Conservation (phyloP, 179 eudicot genomes). For the Pouteria campechiana region DNA sequence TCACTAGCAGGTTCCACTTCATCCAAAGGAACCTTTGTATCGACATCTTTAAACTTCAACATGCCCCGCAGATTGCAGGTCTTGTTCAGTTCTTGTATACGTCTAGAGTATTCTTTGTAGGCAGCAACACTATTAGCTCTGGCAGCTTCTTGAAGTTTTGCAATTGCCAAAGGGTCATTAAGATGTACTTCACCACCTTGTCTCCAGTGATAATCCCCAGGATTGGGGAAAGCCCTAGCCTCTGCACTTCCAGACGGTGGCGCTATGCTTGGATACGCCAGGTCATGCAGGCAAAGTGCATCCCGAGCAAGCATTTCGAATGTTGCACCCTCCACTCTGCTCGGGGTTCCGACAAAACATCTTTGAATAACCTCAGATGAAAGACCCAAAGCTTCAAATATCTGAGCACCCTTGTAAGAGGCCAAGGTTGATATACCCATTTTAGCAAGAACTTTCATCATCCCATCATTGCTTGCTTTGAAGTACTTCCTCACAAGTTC, state of each 20-base stretch:
- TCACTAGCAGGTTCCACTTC: constrained; percentile 95
- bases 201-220: constrained; percentile 99
- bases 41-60: constrained; percentile 67
- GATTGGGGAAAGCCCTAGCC: constrained; percentile 85
- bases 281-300: constrained; percentile 64
- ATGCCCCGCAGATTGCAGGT: constrained; percentile 85
- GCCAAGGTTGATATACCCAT: constrained; percentile 99
- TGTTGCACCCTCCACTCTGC: constrained; percentile 98
- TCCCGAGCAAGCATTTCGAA: constrained; percentile 82
- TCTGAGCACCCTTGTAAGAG: constrained; percentile 99
- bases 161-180: constrained; percentile 92
- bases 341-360: constrained; percentile 89
- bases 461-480: constrained; percentile 86
- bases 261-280: constrained; percentile 70
- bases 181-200: constrained; percentile 91
- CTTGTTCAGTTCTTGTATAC: constrained; percentile 77
- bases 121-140: constrained; percentile 81
- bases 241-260: constrained; percentile 89
- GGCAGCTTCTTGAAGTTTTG: constrained; percentile 97
- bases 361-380: constrained; percentile 88
- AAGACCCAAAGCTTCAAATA: constrained; percentile 96
- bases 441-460: constrained; percentile 99
- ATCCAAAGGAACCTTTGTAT: constrained; percentile 56
- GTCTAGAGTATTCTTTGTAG: constrained; percentile 90
- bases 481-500: constrained; percentile 81